phyloP scores from a whole-genome alignment of 2,329 filamentous ascomycete genomes.

The Dothideomycetes sp. region DNA sequence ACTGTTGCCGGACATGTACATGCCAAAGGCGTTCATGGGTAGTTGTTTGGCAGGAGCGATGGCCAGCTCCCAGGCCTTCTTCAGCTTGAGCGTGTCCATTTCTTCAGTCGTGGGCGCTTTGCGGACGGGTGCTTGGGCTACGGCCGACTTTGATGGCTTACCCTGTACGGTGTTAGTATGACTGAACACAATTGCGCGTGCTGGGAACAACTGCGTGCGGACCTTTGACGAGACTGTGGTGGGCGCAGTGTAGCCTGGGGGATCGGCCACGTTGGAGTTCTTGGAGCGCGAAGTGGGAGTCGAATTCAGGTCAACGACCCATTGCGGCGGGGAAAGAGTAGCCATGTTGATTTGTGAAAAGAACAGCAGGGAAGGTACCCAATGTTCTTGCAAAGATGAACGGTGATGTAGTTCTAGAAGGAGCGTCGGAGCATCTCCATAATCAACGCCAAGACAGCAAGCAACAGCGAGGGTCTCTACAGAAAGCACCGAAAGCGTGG shows the following conservation, averaged over 20 bases:
- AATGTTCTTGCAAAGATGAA: no score
- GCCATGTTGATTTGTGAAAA: slow-evolving; percentile 17
- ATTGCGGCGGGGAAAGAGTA: slow-evolving; percentile 51
- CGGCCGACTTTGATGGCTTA: slow-evolving; percentile 17
- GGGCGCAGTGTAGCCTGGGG: slow-evolving; percentile 65
- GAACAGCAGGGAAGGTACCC: no score
- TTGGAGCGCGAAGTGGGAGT: slow-evolving; percentile 60
- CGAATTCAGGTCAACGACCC: slow-evolving; percentile 72
- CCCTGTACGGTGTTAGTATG: slow-evolving; percentile 40
- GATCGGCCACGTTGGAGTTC: slow-evolving; percentile 63
- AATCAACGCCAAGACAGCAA: no score
- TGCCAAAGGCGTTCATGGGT: slow-evolving; percentile 98
- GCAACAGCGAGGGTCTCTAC: no score
- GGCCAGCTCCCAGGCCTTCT: slow-evolving; percentile 97
- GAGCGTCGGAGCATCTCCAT: no score
- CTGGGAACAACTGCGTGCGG: neutral
- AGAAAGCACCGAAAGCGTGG: no score
- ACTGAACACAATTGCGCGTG: slow-evolving; percentile 34
- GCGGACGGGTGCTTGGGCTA: slow-evolving; percentile 36
- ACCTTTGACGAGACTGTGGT: slow-evolving; percentile 15
- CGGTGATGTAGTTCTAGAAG: no score
- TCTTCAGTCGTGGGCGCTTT: slow-evolving; percentile 68
- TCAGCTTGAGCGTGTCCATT: slow-evolving; percentile 91
- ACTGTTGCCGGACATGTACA: slow-evolving; percentile 99
- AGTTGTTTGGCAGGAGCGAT: slow-evolving; percentile 87